phyloP scores from a whole-genome alignment of 129 eudicot species.

The Dittrichia graveolens region DNA sequence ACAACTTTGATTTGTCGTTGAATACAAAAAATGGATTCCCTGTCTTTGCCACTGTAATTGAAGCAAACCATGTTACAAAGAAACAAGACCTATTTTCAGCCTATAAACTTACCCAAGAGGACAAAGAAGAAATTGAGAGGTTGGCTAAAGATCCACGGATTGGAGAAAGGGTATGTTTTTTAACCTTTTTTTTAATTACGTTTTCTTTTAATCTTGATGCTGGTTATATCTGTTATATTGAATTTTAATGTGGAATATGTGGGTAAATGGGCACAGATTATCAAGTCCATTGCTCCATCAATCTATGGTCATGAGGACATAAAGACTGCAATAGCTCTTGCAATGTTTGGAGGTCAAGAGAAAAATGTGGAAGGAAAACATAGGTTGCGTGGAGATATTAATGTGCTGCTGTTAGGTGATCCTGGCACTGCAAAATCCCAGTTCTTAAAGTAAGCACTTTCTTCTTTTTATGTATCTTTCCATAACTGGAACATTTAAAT shows the following conservation, averaged over 20 bases:
- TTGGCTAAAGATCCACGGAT: constrained; percentile 95
- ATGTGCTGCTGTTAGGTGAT: constrained; percentile 88
- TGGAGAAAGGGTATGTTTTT: constrained; percentile 73
- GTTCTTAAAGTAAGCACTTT: constrained; percentile 74
- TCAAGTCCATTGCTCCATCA: constrained; percentile 96
- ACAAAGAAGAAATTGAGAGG: constrained; percentile 86
- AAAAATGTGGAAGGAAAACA: constrained; percentile 91
- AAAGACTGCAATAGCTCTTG: constrained; percentile 93
- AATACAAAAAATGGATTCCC: constrained; percentile 98
- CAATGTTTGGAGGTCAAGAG: constrained; percentile 99
- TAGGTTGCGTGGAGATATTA: constrained; percentile 89
- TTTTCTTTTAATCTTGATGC: neutral
- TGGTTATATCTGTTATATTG: neutral
- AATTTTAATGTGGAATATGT: constrained; percentile 1
- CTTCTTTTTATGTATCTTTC: neutral
- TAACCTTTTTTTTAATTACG: neutral
- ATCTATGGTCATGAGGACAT: constrained; percentile 97
- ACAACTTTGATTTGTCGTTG: constrained; percentile 88
- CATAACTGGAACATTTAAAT: neutral
- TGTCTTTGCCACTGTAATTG: constrained; percentile 92
- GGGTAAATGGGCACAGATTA: constrained; percentile 57
- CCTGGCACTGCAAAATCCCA: constrained; percentile 99
- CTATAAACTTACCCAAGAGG: constrained; percentile 95
- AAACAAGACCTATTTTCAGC: constrained; percentile 98
- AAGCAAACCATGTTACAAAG: constrained; percentile 92